Evolutionary conservation across 164 flowering plant species (phyloP).

Genomic region (Echeveria elegans): DNA sequence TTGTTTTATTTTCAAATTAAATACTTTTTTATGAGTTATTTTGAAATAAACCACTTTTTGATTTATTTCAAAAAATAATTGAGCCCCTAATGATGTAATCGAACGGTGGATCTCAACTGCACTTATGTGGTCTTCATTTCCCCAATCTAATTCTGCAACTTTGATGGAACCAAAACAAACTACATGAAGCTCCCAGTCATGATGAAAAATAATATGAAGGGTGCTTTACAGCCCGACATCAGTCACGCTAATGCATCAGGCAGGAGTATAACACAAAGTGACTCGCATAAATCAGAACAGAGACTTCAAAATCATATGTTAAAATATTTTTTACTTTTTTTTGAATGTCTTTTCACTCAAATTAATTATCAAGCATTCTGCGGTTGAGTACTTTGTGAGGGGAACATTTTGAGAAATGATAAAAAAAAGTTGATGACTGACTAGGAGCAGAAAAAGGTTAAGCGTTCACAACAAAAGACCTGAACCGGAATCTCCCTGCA

Average conservation of each 20-base stretch:
- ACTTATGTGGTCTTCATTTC: conserved; percentile 63
- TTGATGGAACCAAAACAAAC: conserved; percentile 75
- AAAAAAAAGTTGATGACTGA: background rate
- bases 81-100: conserved; percentile 92
- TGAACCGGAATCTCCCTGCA: conserved; percentile 52
- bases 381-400: background rate
- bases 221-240: background rate
- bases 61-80: too few relatives aligned
- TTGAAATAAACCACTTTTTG: too few relatives aligned
- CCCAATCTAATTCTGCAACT: conserved; percentile 84
- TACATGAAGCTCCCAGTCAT: conserved; percentile 20
- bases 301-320: background rate
- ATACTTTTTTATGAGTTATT: too few relatives aligned
- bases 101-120: conserved; percentile 83
- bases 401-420: background rate
- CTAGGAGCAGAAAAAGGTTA: background rate
- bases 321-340: background rate
- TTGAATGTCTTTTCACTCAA: background rate
- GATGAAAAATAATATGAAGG: background rate
- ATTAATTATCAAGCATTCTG: background rate
- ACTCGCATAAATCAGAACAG: background rate
- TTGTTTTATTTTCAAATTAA: too few relatives aligned
- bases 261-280: background rate
- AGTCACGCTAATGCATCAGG: background rate
- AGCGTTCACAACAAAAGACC: conserved; percentile 26